phyloP scores from a whole-genome alignment of 2,329 filamentous ascomycete genomes.

The Ascochyta lentis region DNA sequence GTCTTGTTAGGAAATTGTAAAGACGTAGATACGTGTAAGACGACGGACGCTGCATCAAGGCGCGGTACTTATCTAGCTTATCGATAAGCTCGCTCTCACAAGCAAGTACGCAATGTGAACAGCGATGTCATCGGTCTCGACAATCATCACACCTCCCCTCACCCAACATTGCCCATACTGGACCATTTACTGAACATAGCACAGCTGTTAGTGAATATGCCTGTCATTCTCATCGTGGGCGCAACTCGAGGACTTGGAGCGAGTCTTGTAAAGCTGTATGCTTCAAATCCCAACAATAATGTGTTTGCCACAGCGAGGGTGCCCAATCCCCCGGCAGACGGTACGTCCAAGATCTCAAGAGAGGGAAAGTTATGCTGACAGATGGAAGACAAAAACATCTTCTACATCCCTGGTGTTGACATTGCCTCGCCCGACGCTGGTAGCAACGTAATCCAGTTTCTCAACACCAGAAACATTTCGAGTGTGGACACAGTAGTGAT shows the following conservation, averaged over 20 bases:
- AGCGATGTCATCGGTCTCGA: slow-evolving; percentile 7
- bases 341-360: slow-evolving; percentile 10
- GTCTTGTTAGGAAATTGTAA: not conserved
- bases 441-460: slow-evolving; percentile 53
- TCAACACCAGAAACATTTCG: slow-evolving; percentile 54
- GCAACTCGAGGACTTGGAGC: slow-evolving; percentile 73
- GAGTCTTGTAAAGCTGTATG: slow-evolving; percentile 66
- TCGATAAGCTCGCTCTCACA: slow-evolving; percentile 1
- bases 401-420: slow-evolving; percentile 67
- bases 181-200: too few relatives aligned
- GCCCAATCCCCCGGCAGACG: slow-evolving; percentile 49
- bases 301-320: slow-evolving; percentile 69
- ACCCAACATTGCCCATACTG: not conserved
- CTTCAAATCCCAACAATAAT: slow-evolving; percentile 49
- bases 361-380: not conserved
- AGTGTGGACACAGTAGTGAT: slow-evolving; percentile 62
- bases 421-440: slow-evolving; percentile 47
- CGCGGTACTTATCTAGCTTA: not conserved
- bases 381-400: slow-evolving; percentile 46
- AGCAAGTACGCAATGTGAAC: slow-evolving; percentile 12
- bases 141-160: not conserved
- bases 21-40: not conserved
- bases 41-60: too few relatives aligned
- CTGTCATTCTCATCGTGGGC: slow-evolving; percentile 67
- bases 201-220: slow-evolving; percentile 22